A percentile compares a stretch with the other conserved stretches of the same genome.
Conservation (phyloP, 202 grass and related monocot genomes). For the Schoenoplectus triqueter region DNA sequence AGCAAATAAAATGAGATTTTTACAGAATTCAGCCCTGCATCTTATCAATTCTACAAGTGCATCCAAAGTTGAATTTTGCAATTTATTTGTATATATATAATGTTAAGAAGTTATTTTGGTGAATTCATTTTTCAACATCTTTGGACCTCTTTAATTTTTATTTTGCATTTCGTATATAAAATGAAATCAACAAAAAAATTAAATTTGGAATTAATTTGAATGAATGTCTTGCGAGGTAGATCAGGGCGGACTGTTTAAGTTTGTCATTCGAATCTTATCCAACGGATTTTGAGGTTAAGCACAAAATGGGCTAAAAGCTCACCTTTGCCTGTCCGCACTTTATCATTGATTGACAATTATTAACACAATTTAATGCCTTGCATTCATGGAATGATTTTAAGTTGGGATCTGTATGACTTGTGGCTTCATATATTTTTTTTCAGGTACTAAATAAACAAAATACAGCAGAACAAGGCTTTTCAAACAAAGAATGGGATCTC, state of each 20-base stretch:
- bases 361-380: not conserved
- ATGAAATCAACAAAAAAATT: not conserved
- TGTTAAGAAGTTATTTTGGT: not conserved
- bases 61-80: not conserved
- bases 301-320: too few species aligned
- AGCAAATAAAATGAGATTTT: not conserved
- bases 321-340: not conserved
- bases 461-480: not conserved
- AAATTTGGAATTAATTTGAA: not conserved
- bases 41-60: not conserved
- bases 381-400: not conserved
- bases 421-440: slow-evolving; percentile 6
- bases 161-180: not conserved
- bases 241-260: not conserved
- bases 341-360: not conserved
- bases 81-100: not conserved
- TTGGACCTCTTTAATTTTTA: not conserved
- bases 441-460: not conserved
- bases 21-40: not conserved
- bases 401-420: not conserved
- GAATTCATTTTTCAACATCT: not conserved
- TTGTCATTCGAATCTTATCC: not conserved
- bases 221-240: not conserved
- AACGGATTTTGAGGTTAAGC: not conserved
- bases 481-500: slow-evolving; percentile 8